A percentile compares a stretch with the other conserved stretches of the same genome.
These are phyloP conservation scores for Microcera coccophila DNA, from an alignment of 2,329 filamentous ascomycete species.

Conservation along the genomic window DNA sequence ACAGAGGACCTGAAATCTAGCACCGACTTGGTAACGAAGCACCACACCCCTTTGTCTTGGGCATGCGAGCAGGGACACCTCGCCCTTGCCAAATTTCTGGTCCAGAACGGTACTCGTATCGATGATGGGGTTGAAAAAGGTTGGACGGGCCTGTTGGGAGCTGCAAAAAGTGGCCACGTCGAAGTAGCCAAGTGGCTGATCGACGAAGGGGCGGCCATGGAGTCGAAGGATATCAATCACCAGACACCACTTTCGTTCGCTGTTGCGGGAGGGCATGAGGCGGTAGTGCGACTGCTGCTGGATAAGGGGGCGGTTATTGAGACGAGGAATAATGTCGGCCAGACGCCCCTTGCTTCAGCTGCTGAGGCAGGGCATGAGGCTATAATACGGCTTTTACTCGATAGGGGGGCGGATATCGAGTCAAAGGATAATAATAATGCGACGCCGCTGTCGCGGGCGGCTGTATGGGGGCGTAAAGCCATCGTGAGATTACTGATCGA, in stretches of 20 bases:
- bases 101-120: no score
- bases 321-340: background rate
- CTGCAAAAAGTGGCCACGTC: background rate
- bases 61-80: no score
- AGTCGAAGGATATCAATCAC: background rate
- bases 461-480: background rate
- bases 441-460: background rate
- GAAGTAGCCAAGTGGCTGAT: conserved; percentile 1
- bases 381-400: background rate
- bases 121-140: no score
- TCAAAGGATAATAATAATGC: no score
- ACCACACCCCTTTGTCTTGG: no score
- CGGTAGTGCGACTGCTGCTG: background rate
- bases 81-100: no score
- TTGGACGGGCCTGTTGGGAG: background rate
- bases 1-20: no score
- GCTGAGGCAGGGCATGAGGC: background rate
- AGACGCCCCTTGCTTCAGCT: background rate
- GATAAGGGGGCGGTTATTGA: background rate
- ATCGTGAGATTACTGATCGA: background rate
- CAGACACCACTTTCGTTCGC: background rate
- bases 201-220: background rate
- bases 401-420: conserved; percentile 1
- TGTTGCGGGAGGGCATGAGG: background rate
- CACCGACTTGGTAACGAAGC: no score